phyloP scores from a whole-genome alignment of 495 filamentous ascomycete species.

The Chaetomium tenue region DNA sequence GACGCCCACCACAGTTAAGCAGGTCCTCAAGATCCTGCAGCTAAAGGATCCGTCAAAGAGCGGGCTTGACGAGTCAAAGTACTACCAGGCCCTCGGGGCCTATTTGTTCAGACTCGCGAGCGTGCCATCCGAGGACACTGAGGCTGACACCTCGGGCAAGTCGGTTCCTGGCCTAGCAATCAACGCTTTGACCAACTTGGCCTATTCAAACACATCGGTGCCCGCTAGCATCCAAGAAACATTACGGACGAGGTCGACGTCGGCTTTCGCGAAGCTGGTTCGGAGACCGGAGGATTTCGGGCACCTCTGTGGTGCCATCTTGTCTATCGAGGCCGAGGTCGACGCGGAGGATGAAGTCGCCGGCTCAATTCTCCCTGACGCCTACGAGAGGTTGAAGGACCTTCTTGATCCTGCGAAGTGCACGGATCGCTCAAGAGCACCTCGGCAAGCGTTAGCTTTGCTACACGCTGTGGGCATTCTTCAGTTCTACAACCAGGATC shows the following conservation, averaged over 20 bases:
- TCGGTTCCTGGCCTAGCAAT: slow-evolving; percentile 45
- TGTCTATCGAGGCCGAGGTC: slow-evolving; percentile 50
- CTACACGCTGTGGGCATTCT: slow-evolving; percentile 83
- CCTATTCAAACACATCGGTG: slow-evolving; percentile 51
- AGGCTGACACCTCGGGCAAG: slow-evolving; percentile 21
- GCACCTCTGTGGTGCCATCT: slow-evolving; percentile 49
- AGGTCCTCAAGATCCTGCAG: slow-evolving; percentile 46
- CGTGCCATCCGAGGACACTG: slow-evolving; percentile 22
- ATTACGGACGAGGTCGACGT: slow-evolving; percentile 63
- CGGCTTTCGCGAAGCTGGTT: slow-evolving; percentile 65
- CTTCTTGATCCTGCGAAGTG: slow-evolving; percentile 60
- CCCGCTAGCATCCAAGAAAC: slow-evolving; percentile 63
- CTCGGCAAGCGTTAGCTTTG: slow-evolving; percentile 65
- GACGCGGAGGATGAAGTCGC: slow-evolving; percentile 60
- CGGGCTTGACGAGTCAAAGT: slow-evolving; percentile 39
- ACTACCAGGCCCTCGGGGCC: slow-evolving; percentile 53
- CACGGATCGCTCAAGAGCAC: slow-evolving; percentile 36
- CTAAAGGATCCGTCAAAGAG: slow-evolving; percentile 33
- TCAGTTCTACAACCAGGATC: slow-evolving; percentile 84
- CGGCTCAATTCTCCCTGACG: slow-evolving; percentile 55
- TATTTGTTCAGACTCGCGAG: slow-evolving; percentile 50
- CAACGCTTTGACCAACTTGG: slow-evolving; percentile 46
- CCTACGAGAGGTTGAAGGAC: slow-evolving; percentile 64
- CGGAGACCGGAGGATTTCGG: slow-evolving; percentile 56
- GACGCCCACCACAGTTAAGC: slow-evolving; percentile 50